Percentiles rank a stretch among this genome's conserved stretches.
phyloP scores from a whole-genome alignment of 441 rosid genomes.

The Corymbia calophylla region DNA sequence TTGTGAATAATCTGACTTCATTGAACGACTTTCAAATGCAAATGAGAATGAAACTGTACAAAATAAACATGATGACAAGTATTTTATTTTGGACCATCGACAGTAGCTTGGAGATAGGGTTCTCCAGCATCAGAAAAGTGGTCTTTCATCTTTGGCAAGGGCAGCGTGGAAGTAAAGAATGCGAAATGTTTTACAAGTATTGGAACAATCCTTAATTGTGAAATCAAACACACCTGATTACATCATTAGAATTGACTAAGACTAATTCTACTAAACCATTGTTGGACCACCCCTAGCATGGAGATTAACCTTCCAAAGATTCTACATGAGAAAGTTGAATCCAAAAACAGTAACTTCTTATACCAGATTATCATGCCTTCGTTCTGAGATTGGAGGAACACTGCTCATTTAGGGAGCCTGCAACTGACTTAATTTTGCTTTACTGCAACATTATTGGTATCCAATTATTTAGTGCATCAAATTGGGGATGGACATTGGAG shows the following conservation, averaged over 20 bases:
- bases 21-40: neutral
- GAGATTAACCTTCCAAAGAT: neutral
- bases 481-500: neutral
- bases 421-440: neutral
- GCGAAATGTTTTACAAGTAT: too few species aligned
- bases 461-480: neutral
- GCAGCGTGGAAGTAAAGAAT: too few species aligned
- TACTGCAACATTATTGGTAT: neutral
- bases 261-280: too few species aligned
- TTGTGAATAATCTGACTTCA: neutral
- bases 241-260: too few species aligned
- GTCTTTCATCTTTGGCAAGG: too few species aligned
- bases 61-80: neutral
- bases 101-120: too few species aligned
- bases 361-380: neutral
- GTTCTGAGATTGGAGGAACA: neutral
- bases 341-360: neutral
- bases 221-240: too few species aligned
- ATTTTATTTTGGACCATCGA: too few species aligned
- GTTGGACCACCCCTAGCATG: neutral
- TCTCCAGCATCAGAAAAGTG: too few species aligned
- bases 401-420: neutral
- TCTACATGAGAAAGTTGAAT: neutral
- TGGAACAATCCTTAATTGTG: too few species aligned
- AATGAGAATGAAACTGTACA: neutral